A percentile compares a stretch with the other conserved stretches of the same genome.
phyloP scores from a whole-genome alignment of 805 yeast species.

The Candida xyloterini region DNA sequence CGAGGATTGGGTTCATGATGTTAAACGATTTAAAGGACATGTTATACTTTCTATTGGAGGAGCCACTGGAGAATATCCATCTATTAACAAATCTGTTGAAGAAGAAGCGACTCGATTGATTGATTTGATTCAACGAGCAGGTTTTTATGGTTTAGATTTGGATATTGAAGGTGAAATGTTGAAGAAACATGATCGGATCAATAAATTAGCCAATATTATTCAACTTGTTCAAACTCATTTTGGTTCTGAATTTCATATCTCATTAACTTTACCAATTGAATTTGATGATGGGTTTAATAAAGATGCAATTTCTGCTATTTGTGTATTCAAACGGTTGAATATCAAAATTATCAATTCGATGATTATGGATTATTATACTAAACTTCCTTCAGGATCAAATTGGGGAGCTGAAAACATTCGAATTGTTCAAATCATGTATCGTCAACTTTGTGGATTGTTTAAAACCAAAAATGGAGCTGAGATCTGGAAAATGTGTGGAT shows the following conservation, averaged over 20 bases:
- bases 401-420: constrained; percentile 32
- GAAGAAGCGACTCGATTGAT: constrained; percentile 18
- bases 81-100: constrained; percentile 5
- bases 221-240: constrained; percentile 8
- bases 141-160: constrained; percentile 26
- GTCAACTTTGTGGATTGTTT: constrained; percentile 14
- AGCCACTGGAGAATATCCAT: constrained; percentile 29
- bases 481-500: constrained; percentile 27
- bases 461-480: constrained; percentile 4
- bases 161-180: constrained; percentile 31
- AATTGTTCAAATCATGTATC: constrained; percentile 19
- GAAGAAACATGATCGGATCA: constrained; percentile 8
- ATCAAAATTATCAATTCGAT: constrained; percentile 25
- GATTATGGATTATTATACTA: constrained; percentile 34
- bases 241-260: constrained; percentile 14
- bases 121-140: constrained; percentile 14
- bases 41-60: constrained; percentile 34
- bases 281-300: constrained; percentile 23
- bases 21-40: constrained; percentile 15
- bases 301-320: constrained; percentile 17
- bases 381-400: constrained; percentile 15
- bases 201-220: constrained; percentile 17
- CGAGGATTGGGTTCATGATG: constrained; percentile 25
- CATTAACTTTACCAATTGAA: constrained; percentile 32
- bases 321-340: constrained; percentile 7